Evolutionary conservation across 1,139 yeast genomes (phyloP).

Genomic region (Zygotorulaspora mrakii): DNA sequence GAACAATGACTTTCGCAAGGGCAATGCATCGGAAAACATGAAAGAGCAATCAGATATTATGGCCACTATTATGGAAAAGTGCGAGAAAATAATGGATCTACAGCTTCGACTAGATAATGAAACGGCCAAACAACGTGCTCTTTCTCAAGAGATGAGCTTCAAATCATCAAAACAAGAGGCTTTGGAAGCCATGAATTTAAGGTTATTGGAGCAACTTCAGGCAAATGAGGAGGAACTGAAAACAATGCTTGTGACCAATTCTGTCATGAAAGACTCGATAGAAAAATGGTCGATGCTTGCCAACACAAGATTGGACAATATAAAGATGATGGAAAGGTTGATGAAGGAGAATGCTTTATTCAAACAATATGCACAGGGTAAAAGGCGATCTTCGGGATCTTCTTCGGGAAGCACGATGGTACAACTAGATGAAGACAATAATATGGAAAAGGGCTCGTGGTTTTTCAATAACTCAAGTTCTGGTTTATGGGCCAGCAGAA

Average conservation of each 20-base stretch:
- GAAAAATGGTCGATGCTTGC: slow-evolving; percentile 17
- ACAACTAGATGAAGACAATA: slow-evolving; percentile 17
- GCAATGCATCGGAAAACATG: slow-evolving; percentile 7
- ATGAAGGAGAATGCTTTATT: slow-evolving; percentile 9
- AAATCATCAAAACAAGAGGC: slow-evolving; percentile 15
- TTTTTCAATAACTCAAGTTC: slow-evolving; percentile 14
- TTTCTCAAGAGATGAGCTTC: slow-evolving; percentile 13
- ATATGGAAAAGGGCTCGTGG: slow-evolving; percentile 15
- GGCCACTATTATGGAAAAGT: slow-evolving; percentile 23
- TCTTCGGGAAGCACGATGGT: slow-evolving; percentile 16
- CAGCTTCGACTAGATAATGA: slow-evolving; percentile 24
- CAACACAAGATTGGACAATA: slow-evolving; percentile 18
- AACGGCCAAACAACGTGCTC: slow-evolving; percentile 13
- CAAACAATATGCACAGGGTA: slow-evolving; percentile 5
- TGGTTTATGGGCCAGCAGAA: slow-evolving; percentile 14
- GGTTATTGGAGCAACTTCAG: slow-evolving; percentile 24
- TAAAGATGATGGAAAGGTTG: slow-evolving; percentile 16
- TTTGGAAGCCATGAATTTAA: slow-evolving; percentile 23
- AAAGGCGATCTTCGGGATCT: slow-evolving; percentile 13
- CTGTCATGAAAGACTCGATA: slow-evolving; percentile 18
- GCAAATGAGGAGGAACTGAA: slow-evolving; percentile 20
- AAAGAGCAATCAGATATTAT: slow-evolving; percentile 14
- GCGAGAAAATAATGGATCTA: slow-evolving; percentile 25
- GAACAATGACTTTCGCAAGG: slow-evolving; percentile 4
- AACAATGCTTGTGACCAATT: slow-evolving; percentile 18